Evolutionary conservation across 441 rosid genomes (phyloP).

Genomic region (Eruca vesicaria): DNA sequence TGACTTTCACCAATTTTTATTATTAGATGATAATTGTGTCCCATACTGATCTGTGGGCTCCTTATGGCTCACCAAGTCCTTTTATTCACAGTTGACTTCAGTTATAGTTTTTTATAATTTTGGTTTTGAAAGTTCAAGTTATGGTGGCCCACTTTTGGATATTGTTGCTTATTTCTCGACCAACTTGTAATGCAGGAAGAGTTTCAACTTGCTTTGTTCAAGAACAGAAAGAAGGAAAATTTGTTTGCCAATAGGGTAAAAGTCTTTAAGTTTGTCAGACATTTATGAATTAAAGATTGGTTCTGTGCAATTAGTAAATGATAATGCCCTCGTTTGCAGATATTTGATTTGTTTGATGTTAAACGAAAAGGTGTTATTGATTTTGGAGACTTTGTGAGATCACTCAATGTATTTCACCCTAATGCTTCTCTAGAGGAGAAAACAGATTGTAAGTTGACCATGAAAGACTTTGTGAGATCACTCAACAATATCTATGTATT

Average conservation of each 20-base stretch:
- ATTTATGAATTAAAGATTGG: background rate
- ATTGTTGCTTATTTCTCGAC: constrained; percentile 18
- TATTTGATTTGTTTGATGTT: constrained; percentile 82
- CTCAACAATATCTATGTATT: background rate
- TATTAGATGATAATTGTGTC: constrained; percentile 3
- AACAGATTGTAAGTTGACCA: constrained; percentile 61
- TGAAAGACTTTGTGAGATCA: background rate
- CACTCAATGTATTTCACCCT: constrained; percentile 85
- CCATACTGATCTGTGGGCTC: constrained; percentile 23
- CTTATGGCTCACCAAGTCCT: constrained; percentile 8
- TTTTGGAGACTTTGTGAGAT: constrained; percentile 85
- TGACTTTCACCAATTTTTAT: too few relatives aligned
- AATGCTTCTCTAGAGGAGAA: constrained; percentile 68
- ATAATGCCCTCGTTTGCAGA: constrained; percentile 42
- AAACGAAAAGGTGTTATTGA: constrained; percentile 80
- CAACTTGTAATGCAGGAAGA: constrained; percentile 66
- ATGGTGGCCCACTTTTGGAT: too few relatives aligned
- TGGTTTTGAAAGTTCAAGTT: too few relatives aligned
- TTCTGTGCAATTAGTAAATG: too few relatives aligned
- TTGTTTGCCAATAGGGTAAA: constrained; percentile 84
- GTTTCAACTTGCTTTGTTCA: constrained; percentile 83
- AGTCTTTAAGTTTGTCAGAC: background rate
- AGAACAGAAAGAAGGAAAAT: constrained; percentile 83
- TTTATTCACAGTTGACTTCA: constrained; percentile 14
- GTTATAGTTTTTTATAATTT: background rate